Percentiles rank a stretch among this genome's conserved stretches.
phyloP scores from a whole-genome alignment of 768 basidiomycete species.

The Tulasnella sp. region DNA sequence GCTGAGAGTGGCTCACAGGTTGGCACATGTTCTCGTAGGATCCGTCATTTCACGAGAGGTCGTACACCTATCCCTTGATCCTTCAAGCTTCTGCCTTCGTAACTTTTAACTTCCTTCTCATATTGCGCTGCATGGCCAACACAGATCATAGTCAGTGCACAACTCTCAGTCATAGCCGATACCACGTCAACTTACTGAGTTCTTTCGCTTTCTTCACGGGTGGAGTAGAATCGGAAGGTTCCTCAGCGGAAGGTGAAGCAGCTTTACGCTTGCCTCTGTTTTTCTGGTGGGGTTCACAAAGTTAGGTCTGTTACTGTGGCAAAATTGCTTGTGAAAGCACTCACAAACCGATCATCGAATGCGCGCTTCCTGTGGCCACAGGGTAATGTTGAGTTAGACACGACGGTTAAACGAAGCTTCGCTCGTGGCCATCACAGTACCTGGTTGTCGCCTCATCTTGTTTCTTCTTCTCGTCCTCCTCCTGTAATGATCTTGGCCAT shows the following conservation, averaged over 20 bases:
- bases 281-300: conserved; percentile 31
- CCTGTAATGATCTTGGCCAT: conserved; percentile 27
- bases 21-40: no score
- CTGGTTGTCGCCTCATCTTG: conserved; percentile 40
- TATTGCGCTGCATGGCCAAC: conserved; percentile 28
- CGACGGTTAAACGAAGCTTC: not conserved
- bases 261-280: conserved; percentile 44
- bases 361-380: conserved; percentile 38
- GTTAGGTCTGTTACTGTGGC: not conserved
- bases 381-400: not conserved
- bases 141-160: not conserved
- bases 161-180: no score
- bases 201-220: conserved; percentile 33
- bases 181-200: conserved; percentile 26
- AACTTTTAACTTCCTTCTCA: conserved; percentile 33
- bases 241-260: conserved; percentile 23
- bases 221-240: conserved; percentile 26
- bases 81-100: conserved; percentile 33
- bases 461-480: conserved; percentile 48
- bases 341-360: conserved; percentile 52
- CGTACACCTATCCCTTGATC: conserved; percentile 35
- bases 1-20: no score
- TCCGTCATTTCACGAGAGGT: conserved; percentile 33
- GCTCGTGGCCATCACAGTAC: conserved; percentile 25
- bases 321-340: conserved; percentile 22